Base-by-base conservation (phyloP, 495 filamentous ascomycete species). In the Podospora comata region DNA sequence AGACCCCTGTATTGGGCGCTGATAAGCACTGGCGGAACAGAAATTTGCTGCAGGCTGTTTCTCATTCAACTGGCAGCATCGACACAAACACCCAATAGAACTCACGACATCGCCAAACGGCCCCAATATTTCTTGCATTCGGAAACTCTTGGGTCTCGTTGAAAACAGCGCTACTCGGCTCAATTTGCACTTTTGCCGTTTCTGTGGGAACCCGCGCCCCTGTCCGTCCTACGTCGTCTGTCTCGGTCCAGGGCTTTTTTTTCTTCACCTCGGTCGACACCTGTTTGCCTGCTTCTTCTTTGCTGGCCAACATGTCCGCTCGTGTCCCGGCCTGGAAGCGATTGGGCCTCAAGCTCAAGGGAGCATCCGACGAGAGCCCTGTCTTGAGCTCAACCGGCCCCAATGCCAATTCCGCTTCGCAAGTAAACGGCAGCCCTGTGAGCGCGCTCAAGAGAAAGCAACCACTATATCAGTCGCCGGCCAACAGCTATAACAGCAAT, bases 291-390 rank as follows among this genome's bases (percentile, higher is more conserved):
- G 60, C 53, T 64, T 58, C 69, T 67, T 69, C 63, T 67, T 61
- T 48, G 54, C 44, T 62, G 27, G 53, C 68, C 77, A 55, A 28
- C 71, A 79, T 78, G 76, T 78, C 74, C 72, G 75, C 75, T 70
- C 76, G 80, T 72, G 82, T 91, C 60, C 90, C 90, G 20, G 89
- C 90, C 65, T 92, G 89, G 90, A 92, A 92, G 79, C 85, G 89
- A 81, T 79, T 92, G 75, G 91, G 89, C 61, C 81, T 91, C 74
- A 90, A 91, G 83, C 84, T 90, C 77, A 93, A 92, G 74, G 77
- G 75, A 66, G 67, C 77, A 75, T 85, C 83, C 69, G 82, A 82
- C 54, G 84, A 85, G 73, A 82, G 86, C 62, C 70, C 75, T 68
- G 70, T 73, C 34, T 72, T 76, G 56, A 70, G 64, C 66, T 62